phyloP scores from a whole-genome alignment of 441 rosid species.

The Biscutella auriculata region DNA sequence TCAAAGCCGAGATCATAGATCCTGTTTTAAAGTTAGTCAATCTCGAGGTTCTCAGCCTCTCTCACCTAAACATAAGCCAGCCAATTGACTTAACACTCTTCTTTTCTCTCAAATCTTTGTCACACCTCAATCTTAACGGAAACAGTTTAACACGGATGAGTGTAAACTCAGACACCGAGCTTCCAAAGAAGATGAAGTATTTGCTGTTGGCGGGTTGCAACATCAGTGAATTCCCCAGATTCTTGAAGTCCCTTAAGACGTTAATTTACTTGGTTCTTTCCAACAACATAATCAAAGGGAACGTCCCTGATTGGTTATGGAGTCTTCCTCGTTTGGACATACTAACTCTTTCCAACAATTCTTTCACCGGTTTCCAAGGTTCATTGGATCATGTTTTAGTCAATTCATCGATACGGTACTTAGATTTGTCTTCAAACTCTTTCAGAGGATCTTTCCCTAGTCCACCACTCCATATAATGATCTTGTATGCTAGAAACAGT shows the following conservation, averaged over 20 bases:
- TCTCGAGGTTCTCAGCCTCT: neutral
- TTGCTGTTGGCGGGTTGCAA: neutral
- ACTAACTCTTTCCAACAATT: neutral
- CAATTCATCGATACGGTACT: neutral
- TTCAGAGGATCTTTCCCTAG: neutral
- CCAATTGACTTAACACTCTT: neutral
- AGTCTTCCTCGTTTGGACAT: neutral
- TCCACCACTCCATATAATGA: neutral
- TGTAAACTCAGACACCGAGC: neutral
- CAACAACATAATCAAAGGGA: constrained; percentile 4
- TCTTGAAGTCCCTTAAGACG: neutral
- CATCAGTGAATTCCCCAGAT: constrained; percentile 1
- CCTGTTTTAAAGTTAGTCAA: neutral
- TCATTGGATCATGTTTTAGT: neutral
- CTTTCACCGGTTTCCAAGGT: neutral
- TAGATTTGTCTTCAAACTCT: neutral
- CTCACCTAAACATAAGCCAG: neutral
- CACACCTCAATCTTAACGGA: neutral
- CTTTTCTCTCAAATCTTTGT: neutral
- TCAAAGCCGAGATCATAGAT: neutral
- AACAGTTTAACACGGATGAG: neutral
- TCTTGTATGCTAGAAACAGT: constrained; percentile 28
- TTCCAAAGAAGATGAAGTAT: neutral
- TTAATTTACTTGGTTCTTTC: neutral
- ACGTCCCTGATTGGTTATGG: constrained; percentile 13